Evolutionary conservation across 352 stramenopile species (phyloP).

Genomic region (Blastocystis sp.): DNA sequence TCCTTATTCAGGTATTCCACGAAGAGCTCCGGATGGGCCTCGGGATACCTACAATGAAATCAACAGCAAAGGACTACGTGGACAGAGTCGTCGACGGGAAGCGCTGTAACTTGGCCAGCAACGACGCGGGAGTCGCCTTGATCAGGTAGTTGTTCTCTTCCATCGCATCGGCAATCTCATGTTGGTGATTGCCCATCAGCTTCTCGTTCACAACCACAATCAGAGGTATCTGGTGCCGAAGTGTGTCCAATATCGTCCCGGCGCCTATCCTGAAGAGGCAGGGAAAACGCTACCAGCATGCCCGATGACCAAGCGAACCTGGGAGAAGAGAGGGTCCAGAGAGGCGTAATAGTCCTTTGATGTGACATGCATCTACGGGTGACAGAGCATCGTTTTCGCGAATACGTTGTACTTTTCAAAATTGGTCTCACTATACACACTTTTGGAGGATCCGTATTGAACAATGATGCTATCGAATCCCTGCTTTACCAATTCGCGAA

Average conservation of each 20-base stretch:
- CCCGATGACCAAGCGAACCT: conserved; percentile 27
- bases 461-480: conserved; percentile 3
- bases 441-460: conserved; percentile 40
- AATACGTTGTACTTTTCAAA: conserved; percentile 21
- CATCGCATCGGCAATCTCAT: conserved; percentile 66
- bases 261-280: conserved; percentile 22
- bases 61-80: not conserved
- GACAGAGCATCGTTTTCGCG: not conserved
- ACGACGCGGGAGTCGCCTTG: conserved; percentile 14
- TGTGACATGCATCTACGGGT: conserved; percentile 14
- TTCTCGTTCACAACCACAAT: conserved; percentile 63
- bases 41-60: conserved; percentile 50
- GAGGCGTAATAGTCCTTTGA: conserved; percentile 50
- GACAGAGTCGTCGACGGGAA: not conserved
- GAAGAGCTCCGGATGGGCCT: conserved; percentile 44
- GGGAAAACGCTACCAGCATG: conserved; percentile 42
- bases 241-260: conserved; percentile 54
- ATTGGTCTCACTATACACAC: not conserved
- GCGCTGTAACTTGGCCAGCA: conserved; percentile 1
- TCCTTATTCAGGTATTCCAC: not conserved
- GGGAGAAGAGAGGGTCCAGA: conserved; percentile 2
- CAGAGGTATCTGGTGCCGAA: not conserved
- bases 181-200: conserved; percentile 67
- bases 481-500: not conserved
- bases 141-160: conserved; percentile 35